phyloP scores from a whole-genome alignment of 1,284 basidiomycete genomes.

The Earliella scabrosa region DNA sequence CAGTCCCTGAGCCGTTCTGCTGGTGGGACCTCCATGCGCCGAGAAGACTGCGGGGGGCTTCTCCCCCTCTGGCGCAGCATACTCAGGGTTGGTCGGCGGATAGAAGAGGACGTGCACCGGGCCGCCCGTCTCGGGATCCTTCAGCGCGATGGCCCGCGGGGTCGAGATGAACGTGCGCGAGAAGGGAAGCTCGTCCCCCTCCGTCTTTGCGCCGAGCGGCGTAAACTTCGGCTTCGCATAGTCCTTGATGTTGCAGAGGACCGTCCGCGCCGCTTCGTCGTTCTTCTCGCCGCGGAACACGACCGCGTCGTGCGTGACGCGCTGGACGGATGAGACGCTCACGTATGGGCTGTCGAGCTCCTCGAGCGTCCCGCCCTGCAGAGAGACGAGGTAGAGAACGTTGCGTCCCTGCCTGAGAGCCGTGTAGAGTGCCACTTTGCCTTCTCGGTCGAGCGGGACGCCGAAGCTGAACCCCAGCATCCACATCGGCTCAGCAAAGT shows the following conservation, averaged over 20 bases:
- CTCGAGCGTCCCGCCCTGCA: constrained; percentile 38
- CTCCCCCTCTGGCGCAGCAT: constrained; percentile 53
- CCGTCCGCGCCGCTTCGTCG: constrained; percentile 44
- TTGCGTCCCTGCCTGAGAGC: constrained; percentile 53
- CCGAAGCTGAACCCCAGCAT: constrained; percentile 54
- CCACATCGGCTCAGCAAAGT: constrained; percentile 68
- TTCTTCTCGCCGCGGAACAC: constrained; percentile 51
- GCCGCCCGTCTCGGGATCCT: constrained; percentile 39
- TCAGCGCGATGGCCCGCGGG: constrained; percentile 49
- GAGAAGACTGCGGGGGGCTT: constrained; percentile 67
- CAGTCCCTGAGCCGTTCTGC: constrained; percentile 47
- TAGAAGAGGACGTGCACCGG: constrained; percentile 64
- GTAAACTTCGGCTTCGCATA: constrained; percentile 34
- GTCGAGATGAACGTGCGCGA: constrained; percentile 44
- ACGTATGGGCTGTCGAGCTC: constrained; percentile 52
- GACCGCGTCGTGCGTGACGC: constrained; percentile 40
- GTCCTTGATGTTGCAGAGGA: constrained; percentile 40
- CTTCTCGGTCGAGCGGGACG: constrained; percentile 49
- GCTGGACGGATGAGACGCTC: constrained; percentile 43
- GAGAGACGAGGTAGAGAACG: constrained; percentile 52
- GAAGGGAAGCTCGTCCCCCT: constrained; percentile 28
- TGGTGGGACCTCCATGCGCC: constrained; percentile 73
- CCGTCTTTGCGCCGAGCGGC: constrained; percentile 33
- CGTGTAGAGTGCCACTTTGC: constrained; percentile 48
- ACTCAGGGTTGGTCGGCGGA: constrained; percentile 63